These are phyloP conservation scores for Paragyromitra xinjiangensis DNA, from an alignment of 495 filamentous ascomycete genomes.

Conservation along the genomic window DNA sequence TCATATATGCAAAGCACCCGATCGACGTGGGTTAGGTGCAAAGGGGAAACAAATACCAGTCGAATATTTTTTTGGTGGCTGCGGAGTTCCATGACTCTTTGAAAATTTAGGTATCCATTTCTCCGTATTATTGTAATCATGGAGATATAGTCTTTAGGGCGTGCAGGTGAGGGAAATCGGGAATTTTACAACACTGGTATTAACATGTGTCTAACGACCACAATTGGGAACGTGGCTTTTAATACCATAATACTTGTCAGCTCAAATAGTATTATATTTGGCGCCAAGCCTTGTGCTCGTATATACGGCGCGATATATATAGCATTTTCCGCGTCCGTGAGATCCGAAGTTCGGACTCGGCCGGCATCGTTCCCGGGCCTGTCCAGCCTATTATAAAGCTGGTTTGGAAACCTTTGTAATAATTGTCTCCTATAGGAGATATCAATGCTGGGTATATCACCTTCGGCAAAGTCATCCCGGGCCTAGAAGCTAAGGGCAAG, in stretches of 20 bases:
- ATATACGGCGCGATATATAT: slow-evolving; percentile 4
- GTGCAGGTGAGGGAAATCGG: too few species aligned
- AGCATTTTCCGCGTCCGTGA: not conserved
- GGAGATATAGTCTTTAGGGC: too few species aligned
- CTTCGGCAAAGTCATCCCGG: not conserved
- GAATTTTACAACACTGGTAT: not conserved
- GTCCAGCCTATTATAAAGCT: not conserved
- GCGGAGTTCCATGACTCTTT: too few species aligned
- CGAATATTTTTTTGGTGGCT: too few species aligned
- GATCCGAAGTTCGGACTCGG: not conserved
- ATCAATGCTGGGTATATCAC: not conserved
- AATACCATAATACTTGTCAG: not conserved
- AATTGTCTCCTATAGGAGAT: not conserved
- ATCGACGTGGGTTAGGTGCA: too few species aligned
- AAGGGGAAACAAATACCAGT: too few species aligned
- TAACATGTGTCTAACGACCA: not conserved
- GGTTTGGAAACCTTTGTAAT: not conserved
- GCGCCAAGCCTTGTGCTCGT: not conserved
- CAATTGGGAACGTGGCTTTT: not conserved
- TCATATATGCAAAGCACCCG: too few species aligned
- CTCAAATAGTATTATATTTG: not conserved
- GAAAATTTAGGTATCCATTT: too few species aligned
- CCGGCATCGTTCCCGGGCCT: not conserved
- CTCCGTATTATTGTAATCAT: too few species aligned
- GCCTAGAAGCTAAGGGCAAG: not conserved